Conservation (phyloP, 2,329 filamentous ascomycete species). For the Cadophora sp. region DNA sequence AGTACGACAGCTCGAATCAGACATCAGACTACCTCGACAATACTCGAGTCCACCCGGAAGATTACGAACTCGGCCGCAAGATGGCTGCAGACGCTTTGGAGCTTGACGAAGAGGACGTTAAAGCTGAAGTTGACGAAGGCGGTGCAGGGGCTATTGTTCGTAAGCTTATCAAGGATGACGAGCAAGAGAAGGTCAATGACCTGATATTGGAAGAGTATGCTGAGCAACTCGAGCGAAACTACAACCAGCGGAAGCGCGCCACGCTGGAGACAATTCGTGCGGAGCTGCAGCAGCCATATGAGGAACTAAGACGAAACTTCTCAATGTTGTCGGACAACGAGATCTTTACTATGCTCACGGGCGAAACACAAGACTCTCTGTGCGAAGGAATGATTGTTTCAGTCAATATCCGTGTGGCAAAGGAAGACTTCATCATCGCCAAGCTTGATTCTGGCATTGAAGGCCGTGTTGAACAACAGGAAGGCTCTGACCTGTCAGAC, state of each 20-base stretch:
- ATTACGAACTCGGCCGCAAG: slow-evolving; percentile 97
- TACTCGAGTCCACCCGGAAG: slow-evolving; percentile 96
- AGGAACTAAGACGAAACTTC: slow-evolving; percentile 88
- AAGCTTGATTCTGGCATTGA: slow-evolving; percentile 95
- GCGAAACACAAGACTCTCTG: slow-evolving; percentile 85
- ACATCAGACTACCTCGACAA: slow-evolving; percentile 93
- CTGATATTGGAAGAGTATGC: slow-evolving; percentile 96
- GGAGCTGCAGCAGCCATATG: slow-evolving; percentile 90
- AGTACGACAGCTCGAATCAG: slow-evolving; percentile 82
- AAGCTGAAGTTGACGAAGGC: slow-evolving; percentile 89
- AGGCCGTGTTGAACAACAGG: slow-evolving; percentile 81
- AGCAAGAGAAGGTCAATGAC: slow-evolving; percentile 94
- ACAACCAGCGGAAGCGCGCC: slow-evolving; percentile 92
- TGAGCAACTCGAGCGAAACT: slow-evolving; percentile 90
- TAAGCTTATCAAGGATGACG: slow-evolving; percentile 92
- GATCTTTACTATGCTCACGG: slow-evolving; percentile 95
- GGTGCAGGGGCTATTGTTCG: slow-evolving; percentile 90
- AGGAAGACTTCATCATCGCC: slow-evolving; percentile 91
- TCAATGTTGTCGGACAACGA: slow-evolving; percentile 73
- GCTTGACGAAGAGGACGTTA: slow-evolving; percentile 96
- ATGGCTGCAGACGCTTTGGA: slow-evolving; percentile 98
- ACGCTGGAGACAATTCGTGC: slow-evolving; percentile 96
- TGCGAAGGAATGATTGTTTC: slow-evolving; percentile 92
- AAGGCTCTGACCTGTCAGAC: slow-evolving; percentile 75
- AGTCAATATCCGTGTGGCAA: slow-evolving; percentile 85